Percentiles rank a stretch among this genome's conserved stretches.
phyloP scores from a whole-genome alignment of 345 rosid genomes.

The Erucastrum elatum region DNA sequence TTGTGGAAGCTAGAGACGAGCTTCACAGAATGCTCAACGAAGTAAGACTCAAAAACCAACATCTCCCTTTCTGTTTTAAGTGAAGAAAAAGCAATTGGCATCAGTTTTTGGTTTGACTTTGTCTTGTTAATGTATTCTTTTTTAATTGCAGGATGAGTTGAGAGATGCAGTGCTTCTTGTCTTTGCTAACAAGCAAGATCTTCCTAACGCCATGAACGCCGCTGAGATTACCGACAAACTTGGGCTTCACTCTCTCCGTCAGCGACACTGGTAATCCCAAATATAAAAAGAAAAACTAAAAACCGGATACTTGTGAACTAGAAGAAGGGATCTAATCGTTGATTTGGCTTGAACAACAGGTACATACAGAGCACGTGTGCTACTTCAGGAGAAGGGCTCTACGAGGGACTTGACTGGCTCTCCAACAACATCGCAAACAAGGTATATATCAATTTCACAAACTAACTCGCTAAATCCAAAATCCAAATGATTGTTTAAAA shows the following conservation, averaged over 20 bases:
- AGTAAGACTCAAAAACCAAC: constrained; percentile 30
- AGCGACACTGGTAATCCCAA: constrained; percentile 52
- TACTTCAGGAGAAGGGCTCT: constrained; percentile 93
- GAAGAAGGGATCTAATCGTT: constrained; percentile 1
- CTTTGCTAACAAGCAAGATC: constrained; percentile 76
- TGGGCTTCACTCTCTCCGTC: constrained; percentile 71
- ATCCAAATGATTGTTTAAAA: background rate
- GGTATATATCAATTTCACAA: constrained; percentile 41
- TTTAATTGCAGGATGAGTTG: constrained; percentile 55
- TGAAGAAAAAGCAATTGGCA: too few relatives aligned
- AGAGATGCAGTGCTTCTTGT: constrained; percentile 74
- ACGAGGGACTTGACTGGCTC: constrained; percentile 95
- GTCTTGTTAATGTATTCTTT: background rate
- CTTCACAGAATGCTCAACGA: constrained; percentile 76
- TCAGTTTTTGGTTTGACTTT: background rate
- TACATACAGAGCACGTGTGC: constrained; percentile 97
- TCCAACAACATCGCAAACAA: constrained; percentile 91
- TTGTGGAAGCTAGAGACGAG: constrained; percentile 76
- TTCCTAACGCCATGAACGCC: constrained; percentile 76
- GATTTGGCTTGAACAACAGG: constrained; percentile 49
- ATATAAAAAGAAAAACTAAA: background rate
- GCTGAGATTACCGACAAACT: constrained; percentile 76
- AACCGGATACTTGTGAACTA: background rate
- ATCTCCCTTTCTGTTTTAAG: background rate
- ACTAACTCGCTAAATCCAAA: background rate